Percentiles rank a stretch among this genome's conserved stretches.
Evolutionary conservation across 345 rosid species (phyloP).

Genomic region (Gossypium raimondii): DNA sequence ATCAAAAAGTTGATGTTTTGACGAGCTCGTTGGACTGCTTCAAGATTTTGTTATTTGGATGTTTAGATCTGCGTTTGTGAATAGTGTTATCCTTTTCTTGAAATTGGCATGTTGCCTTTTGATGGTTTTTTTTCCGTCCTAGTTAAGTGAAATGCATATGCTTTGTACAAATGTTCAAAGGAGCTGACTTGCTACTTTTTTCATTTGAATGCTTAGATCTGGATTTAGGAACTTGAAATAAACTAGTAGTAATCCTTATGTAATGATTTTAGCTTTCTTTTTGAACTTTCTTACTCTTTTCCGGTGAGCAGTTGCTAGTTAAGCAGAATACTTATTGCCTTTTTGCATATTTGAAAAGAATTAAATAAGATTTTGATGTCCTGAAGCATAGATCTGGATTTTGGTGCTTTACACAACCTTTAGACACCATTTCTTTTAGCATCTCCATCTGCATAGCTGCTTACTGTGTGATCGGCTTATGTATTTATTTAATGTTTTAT

Average conservation of each 20-base stretch:
- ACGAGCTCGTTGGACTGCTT: neutral
- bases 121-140: neutral
- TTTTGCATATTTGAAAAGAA: neutral
- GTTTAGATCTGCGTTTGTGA: neutral
- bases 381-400: neutral
- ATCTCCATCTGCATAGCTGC: neutral
- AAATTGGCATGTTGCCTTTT: neutral
- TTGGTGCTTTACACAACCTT: neutral
- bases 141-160: neutral
- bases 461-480: neutral
- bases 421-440: neutral
- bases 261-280: neutral
- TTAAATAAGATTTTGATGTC: neutral
- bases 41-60: conserved; percentile 4
- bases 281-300: neutral
- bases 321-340: neutral
- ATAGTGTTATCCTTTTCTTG: neutral
- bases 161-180: neutral
- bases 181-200: neutral
- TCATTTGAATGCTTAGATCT: conserved; percentile 10
- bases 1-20: neutral
- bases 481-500: neutral
- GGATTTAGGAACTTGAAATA: neutral
- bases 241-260: neutral
- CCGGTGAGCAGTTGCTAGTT: neutral